phyloP scores from a whole-genome alignment of 164 flowering plant species.

The Echeveria elegans region DNA sequence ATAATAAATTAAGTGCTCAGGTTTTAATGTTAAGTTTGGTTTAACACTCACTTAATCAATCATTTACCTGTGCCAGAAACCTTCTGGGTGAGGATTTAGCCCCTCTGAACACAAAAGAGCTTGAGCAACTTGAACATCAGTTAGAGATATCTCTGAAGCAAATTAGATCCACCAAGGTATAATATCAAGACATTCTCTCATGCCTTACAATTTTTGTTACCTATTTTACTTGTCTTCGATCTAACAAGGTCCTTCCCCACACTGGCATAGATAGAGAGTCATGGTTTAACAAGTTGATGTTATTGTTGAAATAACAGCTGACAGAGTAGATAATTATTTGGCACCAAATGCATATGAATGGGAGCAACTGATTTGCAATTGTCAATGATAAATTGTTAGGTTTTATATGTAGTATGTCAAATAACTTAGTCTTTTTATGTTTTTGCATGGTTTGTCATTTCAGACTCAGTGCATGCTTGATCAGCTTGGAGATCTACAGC shows the following conservation, averaged over 20 bases:
- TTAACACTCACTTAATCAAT: not conserved
- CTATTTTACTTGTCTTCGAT: no score
- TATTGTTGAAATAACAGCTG: no score
- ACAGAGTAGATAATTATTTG: no score
- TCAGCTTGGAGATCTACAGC: conserved; percentile 10
- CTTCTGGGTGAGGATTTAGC: conserved; percentile 42
- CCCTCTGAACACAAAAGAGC: conserved; percentile 26
- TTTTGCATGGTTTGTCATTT: not conserved
- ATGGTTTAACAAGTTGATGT: no score
- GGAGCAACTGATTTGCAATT: no score
- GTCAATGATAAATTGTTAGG: no score
- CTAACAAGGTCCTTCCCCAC: no score
- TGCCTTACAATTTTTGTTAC: no score
- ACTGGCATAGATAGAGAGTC: no score
- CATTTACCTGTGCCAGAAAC: conserved; percentile 21
- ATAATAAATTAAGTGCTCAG: not conserved
- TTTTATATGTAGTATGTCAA: no score
- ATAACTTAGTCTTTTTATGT: no score
- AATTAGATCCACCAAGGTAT: conserved; percentile 13
- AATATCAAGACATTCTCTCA: not conserved
- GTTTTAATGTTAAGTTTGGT: not conserved
- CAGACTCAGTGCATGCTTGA: conserved; percentile 14
- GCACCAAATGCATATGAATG: not conserved
- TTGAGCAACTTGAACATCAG: conserved; percentile 21
- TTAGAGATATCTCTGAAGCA: conserved; percentile 13